These are phyloP conservation scores for Phytopythium litorale DNA, from an alignment of 352 stramenopile species.

Conservation along the genomic window DNA sequence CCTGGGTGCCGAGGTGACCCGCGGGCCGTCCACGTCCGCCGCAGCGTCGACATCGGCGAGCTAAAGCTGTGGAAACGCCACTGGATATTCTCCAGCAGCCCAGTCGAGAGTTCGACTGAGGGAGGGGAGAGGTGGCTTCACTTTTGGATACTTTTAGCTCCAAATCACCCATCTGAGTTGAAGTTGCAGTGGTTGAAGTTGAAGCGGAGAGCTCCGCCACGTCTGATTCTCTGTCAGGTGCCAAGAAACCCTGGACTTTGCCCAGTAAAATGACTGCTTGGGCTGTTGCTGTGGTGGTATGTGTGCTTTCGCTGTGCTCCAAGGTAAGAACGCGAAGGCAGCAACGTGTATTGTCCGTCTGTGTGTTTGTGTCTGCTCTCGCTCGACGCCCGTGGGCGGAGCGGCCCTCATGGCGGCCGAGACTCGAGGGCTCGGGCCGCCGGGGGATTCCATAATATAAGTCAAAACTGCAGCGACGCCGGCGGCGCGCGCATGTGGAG, in stretches of 20 bases:
- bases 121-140: constrained; percentile 1
- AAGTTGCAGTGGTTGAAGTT: constrained; percentile 7
- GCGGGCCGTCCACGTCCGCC: background rate
- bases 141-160: background rate
- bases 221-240: background rate
- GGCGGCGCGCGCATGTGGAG: background rate
- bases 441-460: constrained; percentile 7
- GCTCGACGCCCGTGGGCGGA: background rate
- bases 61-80: background rate
- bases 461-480: constrained; percentile 2
- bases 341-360: background rate
- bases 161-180: background rate
- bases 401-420: background rate
- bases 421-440: background rate
- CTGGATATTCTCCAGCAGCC: background rate
- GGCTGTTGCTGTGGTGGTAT: background rate
- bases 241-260: no score
- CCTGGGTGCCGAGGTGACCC: constrained; percentile 57
- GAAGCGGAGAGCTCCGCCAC: background rate
- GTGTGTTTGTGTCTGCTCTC: background rate
- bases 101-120: background rate
- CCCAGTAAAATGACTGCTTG: no score
- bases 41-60: background rate
- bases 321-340: background rate
- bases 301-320: no score